phyloP scores from a whole-genome alignment of 2,329 filamentous ascomycete genomes.

The Aspergillus thermomutatus region DNA sequence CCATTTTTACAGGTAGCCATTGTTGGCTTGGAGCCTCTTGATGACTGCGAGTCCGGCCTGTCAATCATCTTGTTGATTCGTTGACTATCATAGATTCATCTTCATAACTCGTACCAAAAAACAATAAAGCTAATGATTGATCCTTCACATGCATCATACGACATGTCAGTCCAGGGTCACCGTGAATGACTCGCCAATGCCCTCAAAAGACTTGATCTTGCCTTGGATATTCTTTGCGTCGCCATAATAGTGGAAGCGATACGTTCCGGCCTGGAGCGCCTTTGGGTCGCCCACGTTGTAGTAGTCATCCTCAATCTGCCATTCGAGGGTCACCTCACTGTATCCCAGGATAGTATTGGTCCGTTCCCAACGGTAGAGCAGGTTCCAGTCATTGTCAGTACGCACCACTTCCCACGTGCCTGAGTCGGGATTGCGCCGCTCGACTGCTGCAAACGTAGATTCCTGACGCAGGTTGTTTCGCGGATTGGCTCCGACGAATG shows the following conservation, averaged over 20 bases:
- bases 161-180: conserved; percentile 18
- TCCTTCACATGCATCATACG: neutral
- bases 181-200: conserved; percentile 53
- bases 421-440: conserved; percentile 51
- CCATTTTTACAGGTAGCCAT: neutral
- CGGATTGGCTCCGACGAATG: conserved; percentile 84
- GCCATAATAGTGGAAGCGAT: conserved; percentile 79
- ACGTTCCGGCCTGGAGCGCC: conserved; percentile 56
- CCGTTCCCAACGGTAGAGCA: conserved; percentile 77
- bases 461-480: conserved; percentile 81
- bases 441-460: conserved; percentile 72
- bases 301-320: conserved; percentile 68
- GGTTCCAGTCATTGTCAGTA: conserved; percentile 76
- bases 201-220: conserved; percentile 65
- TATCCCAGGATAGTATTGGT: conserved; percentile 66
- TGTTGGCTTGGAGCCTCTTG: no score
- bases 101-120: neutral
- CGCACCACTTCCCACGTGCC: conserved; percentile 63
- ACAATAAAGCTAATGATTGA: neutral
- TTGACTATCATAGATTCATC: neutral
- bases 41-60: no score
- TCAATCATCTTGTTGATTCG: neutral
- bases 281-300: conserved; percentile 36
- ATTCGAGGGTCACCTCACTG: conserved; percentile 74
- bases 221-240: conserved; percentile 69